A percentile compares a stretch with the other conserved stretches of the same genome.
These are phyloP conservation scores for Paracoccidioides brasiliensis DNA, from an alignment of 2,329 filamentous ascomycete species.

Conservation along the genomic window DNA sequence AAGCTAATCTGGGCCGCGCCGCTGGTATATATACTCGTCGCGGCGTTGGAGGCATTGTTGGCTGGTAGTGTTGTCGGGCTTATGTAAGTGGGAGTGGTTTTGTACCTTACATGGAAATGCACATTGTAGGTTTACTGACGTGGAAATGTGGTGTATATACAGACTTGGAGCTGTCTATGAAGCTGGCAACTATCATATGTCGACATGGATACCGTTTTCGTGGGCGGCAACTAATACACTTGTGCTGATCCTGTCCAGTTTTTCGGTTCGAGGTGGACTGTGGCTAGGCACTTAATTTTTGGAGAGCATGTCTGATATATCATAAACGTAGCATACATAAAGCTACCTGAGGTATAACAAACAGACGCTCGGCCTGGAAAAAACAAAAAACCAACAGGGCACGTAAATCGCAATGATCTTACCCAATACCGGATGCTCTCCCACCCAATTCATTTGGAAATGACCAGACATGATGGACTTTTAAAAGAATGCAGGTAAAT, in stretches of 20 bases:
- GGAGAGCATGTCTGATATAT: neutral
- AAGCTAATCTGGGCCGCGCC: slow-evolving; percentile 55
- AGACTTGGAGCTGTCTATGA: slow-evolving; percentile 71
- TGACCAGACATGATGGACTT: too few relatives aligned
- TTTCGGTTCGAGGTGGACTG: slow-evolving; percentile 81
- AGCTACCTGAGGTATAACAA: too few relatives aligned
- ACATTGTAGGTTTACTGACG: neutral
- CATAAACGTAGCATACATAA: too few relatives aligned
- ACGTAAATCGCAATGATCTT: neutral
- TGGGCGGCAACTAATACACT: slow-evolving; percentile 79
- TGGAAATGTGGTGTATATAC: slow-evolving; percentile 3
- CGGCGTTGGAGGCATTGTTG: slow-evolving; percentile 62
- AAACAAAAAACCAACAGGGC: neutral
- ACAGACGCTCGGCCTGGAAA: too few relatives aligned
- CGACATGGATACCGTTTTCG: slow-evolving; percentile 82
- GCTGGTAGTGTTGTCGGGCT: slow-evolving; percentile 71
- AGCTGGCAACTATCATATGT: slow-evolving; percentile 76
- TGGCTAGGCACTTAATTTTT: slow-evolving; percentile 29
- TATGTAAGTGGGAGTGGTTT: slow-evolving; percentile 44
- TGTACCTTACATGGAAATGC: neutral
- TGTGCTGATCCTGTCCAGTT: slow-evolving; percentile 72
- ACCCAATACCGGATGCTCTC: neutral
- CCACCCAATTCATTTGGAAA: too few relatives aligned
- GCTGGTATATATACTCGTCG: slow-evolving; percentile 55
- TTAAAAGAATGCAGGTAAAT: neutral